Base-by-base conservation (phyloP, 805 yeast species). In the Citeromyces nyonsensis region DNA sequence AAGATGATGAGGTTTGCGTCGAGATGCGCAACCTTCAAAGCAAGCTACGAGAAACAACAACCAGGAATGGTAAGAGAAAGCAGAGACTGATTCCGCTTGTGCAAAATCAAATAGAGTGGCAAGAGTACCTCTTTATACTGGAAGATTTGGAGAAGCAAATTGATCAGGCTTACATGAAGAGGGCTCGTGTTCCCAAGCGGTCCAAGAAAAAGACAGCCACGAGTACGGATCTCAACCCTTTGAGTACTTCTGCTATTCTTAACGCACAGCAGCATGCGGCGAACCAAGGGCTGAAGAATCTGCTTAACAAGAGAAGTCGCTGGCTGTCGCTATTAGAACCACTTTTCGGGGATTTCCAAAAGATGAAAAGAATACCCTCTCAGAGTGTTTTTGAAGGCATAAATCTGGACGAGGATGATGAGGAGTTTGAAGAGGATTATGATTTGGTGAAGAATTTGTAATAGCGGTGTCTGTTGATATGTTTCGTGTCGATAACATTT, bases 61-160 rank as follows among this genome's bases (percentile, higher is more conserved):
- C 57, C 15, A 59, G 69, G 35, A 91, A 91, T 50, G 66, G 73
- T 35, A 69, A 66, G 38, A 61, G 88, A 34, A 82, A 82, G 51
- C 63, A 69, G 36, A 56, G 61, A 27, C 47, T 91, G 25, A 56
- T 75, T 15, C 93, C 94, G 1, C 44, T 77, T 1, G 66, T 91
- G 10, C 88, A 85, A 42, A 91, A 81, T 40, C 94, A 82, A 43
- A 63, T 91, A 44, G 95, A 96, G 18, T 91, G 86, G 73, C 95
- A 88, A 50, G 98, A 91, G 51, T 91, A 83, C 51, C 63, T 76
- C 36, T 79, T 88, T 9, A 86, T 91, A 33, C 54, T 85, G 37
- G 97, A 91, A 36, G 97, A 91, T 48, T 61, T 91, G 42, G 96
- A 91, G 51, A 91, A 88, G 51, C 99, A 91, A 54, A 86, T 91